Evolutionary conservation across 23 red algal genomes (phyloP).

Genomic region (Cyanidiococcus yangmingshanensis): DNA sequence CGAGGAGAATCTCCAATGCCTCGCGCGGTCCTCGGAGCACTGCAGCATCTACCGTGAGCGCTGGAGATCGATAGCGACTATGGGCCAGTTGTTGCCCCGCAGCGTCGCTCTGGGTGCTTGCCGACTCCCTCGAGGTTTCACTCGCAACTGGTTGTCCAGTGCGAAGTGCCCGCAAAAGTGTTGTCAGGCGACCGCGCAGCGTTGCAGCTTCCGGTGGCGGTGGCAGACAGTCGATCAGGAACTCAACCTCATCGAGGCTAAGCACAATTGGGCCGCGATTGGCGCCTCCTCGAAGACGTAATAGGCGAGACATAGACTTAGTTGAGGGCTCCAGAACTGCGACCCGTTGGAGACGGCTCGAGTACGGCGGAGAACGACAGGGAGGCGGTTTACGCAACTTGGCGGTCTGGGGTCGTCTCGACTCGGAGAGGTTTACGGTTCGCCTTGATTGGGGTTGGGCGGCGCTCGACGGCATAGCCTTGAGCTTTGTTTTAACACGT

Average conservation of each 20-base stretch:
- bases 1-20: conserved; percentile 26
- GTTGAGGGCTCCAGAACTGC: no score
- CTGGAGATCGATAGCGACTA: background rate
- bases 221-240: background rate
- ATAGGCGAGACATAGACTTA: background rate
- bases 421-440: no score
- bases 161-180: background rate
- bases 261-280: conserved; percentile 15
- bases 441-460: no score
- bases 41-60: conserved; percentile 26
- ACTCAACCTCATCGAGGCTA: conserved; percentile 10
- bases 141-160: background rate
- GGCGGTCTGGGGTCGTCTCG: no score
- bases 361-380: no score
- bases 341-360: no score
- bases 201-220: background rate
- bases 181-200: background rate
- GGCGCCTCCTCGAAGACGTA: background rate
- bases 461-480: no score
- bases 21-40: conserved; percentile 18
- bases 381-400: no score
- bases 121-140: background rate
- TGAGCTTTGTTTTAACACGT: no score
- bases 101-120: background rate
- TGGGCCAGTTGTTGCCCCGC: background rate